A percentile compares a stretch with the other conserved stretches of the same genome.
phyloP scores from a whole-genome alignment of 495 filamentous ascomycete genomes.

The Penicillium atrosanguineum region DNA sequence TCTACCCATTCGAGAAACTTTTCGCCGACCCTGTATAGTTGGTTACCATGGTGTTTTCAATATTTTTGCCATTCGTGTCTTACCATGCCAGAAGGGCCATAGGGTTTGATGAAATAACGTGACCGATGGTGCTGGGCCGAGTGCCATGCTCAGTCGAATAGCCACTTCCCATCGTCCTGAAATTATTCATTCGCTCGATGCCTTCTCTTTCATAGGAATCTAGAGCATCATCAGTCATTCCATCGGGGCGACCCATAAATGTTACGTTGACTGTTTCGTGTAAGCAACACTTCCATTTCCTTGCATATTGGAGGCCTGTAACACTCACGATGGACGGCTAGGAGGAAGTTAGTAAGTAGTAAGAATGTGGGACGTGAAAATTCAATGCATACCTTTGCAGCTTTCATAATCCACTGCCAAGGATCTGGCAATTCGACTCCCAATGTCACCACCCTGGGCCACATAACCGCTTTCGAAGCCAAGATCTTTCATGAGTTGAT shows the following conservation, averaged over 20 bases:
- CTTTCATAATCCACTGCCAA: slow-evolving; percentile 39
- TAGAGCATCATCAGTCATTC: slow-evolving; percentile 48
- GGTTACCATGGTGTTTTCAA: neutral
- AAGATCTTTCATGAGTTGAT: slow-evolving; percentile 58
- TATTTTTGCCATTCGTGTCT: slow-evolving; percentile 3
- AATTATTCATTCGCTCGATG: slow-evolving; percentile 31
- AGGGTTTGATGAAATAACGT: slow-evolving; percentile 55
- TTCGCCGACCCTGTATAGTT: slow-evolving; percentile 55
- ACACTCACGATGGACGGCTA: slow-evolving; percentile 37
- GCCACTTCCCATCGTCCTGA: slow-evolving; percentile 39
- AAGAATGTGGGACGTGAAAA: neutral
- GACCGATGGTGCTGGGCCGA: slow-evolving; percentile 58
- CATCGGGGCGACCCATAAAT: slow-evolving; percentile 55
- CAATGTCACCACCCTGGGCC: slow-evolving; percentile 67
- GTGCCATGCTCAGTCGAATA: slow-evolving; percentile 61
- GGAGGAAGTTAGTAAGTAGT: slow-evolving; percentile 3
- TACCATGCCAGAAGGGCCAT: slow-evolving; percentile 65
- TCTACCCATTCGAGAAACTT: slow-evolving; percentile 67
- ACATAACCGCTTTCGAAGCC: slow-evolving; percentile 62
- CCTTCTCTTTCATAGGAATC: slow-evolving; percentile 34
- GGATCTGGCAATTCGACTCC: slow-evolving; percentile 46
- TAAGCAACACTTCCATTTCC: neutral
- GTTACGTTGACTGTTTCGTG: slow-evolving; percentile 29
- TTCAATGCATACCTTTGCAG: slow-evolving; percentile 39
- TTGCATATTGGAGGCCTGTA: too few species aligned